phyloP scores from a whole-genome alignment of 1,139 yeast genomes.

The Pichiaceae sp. region DNA sequence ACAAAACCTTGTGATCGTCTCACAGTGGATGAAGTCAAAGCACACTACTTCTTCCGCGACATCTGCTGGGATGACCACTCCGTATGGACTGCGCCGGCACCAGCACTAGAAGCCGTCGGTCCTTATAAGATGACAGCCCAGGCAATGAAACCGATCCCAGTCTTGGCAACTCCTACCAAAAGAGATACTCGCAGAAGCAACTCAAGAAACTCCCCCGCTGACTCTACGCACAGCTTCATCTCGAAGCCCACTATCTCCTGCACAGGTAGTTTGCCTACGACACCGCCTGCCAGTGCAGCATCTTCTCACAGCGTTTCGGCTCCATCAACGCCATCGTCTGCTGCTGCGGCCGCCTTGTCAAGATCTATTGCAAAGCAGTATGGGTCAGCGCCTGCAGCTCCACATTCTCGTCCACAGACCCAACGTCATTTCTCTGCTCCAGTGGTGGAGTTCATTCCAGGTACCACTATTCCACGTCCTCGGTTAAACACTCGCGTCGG shows the following conservation, averaged over 20 bases:
- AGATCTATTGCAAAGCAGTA: not conserved
- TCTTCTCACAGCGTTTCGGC: constrained; percentile 1
- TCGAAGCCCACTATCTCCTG: constrained; percentile 7
- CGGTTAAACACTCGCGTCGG: constrained; percentile 33
- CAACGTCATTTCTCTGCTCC: constrained; percentile 2
- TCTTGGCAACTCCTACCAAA: constrained; percentile 20
- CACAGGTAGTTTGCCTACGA: too few species aligned
- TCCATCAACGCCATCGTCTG: constrained; percentile 3
- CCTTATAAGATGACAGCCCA: constrained; percentile 62
- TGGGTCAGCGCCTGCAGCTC: constrained; percentile 3
- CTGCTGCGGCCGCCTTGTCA: constrained; percentile 2
- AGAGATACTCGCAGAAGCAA: not conserved
- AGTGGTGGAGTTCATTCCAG: constrained; percentile 32
- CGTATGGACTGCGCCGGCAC: constrained; percentile 68
- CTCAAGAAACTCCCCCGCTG: constrained; percentile 2
- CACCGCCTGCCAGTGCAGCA: not conserved
- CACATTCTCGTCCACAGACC: not conserved
- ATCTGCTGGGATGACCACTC: constrained; percentile 58
- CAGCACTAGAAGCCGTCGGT: constrained; percentile 71
- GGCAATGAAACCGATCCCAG: constrained; percentile 50
- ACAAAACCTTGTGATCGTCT: constrained; percentile 61
- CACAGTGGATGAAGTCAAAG: constrained; percentile 55
- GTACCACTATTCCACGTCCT: constrained; percentile 51
- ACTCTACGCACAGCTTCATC: constrained; percentile 6
- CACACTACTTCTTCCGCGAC: constrained; percentile 64